Base-by-base conservation (phyloP, 176 grass and related monocot species). In the Secale cereale region DNA sequence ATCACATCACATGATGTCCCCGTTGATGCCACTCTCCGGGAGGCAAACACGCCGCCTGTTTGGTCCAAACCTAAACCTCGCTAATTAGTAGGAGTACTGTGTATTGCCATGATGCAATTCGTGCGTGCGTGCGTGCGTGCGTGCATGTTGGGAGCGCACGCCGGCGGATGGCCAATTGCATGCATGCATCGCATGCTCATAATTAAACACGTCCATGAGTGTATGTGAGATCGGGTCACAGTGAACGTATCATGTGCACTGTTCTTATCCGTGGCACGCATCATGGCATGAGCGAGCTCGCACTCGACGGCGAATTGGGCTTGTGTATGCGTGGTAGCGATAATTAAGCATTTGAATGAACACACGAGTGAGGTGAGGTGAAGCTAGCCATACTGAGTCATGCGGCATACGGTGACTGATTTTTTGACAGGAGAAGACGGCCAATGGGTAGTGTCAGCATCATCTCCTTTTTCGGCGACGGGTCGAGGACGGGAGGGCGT, bases 41-140 rank as follows among this genome's bases (percentile, higher is more conserved):
- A 87, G 81, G 81, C 89, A 91, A 80, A 87, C 74, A 73, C 22
- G 75, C 80, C 22, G 45, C 65, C 33, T 83, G 80, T n/a, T n/a
- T n/a, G n/a, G n/a, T 83, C 67, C 75, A 52, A 70, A 87, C 33
- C 74, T 65, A 65, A 54, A 54, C 26, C 72, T 45, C 65, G 56
- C 19, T 61, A 45, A 78, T 7, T 82, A 65, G 11, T 29, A 28
- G n/a, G 40, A 41, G 9, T 41, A 43, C 35, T 2, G 12, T 81
- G 83, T 78, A 78, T 66, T 65, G 27, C 72, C 72, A 22, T 8
- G 37, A 59, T 22, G 65, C 41, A 22, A 29, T 27, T 13, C 1
- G 14, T 46, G 43, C 13, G 43, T 46, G 40, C 40, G 33, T 35
- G 33, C 33, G 10, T 40, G 39, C 39, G 3, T 41, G 41, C 41